Conservation (phyloP, 108 stramenopile genomes). For the Licmophora abbreviata region DNA sequence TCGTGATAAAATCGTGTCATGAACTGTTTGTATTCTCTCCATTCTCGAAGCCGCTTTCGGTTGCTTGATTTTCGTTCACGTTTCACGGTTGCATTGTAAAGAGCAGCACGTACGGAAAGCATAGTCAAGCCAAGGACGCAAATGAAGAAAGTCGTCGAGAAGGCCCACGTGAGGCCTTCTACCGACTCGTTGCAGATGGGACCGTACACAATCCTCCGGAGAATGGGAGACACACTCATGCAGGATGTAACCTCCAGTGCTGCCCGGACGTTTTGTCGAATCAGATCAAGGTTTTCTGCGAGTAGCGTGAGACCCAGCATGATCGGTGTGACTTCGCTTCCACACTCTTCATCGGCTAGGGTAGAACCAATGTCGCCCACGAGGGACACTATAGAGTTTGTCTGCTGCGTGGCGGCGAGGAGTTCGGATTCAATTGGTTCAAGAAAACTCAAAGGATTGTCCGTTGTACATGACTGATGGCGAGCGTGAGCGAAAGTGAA, state of each 20-base stretch:
- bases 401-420: not conserved
- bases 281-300: conserved; percentile 6
- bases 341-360: conserved; percentile 7
- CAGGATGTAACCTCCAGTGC: conserved; percentile 17
- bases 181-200: conserved; percentile 28
- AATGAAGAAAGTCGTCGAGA: conserved; percentile 14
- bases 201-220: conserved; percentile 23
- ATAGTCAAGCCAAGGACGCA: conserved; percentile 23
- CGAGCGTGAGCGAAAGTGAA: conserved; percentile 3
- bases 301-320: conserved; percentile 1
- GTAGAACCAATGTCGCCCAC: not conserved
- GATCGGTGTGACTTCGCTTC: conserved; percentile 6
- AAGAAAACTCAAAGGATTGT: conserved; percentile 21
- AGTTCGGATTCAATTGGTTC: conserved; percentile 1
- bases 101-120: conserved; percentile 32
- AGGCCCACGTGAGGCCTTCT: conserved; percentile 22
- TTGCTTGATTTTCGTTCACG: conserved; percentile 12
- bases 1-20: conserved; percentile 37
- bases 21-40: conserved; percentile 30
- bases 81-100: conserved; percentile 23
- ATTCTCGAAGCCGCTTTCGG: conserved; percentile 32
- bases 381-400: not conserved
- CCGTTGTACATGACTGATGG: conserved; percentile 23
- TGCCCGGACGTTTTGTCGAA: conserved; percentile 5
- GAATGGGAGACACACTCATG: conserved; percentile 19